Evolutionary conservation across 139 green algal genomes (phyloP).

Genomic region (Gonium pectorale): DNA sequence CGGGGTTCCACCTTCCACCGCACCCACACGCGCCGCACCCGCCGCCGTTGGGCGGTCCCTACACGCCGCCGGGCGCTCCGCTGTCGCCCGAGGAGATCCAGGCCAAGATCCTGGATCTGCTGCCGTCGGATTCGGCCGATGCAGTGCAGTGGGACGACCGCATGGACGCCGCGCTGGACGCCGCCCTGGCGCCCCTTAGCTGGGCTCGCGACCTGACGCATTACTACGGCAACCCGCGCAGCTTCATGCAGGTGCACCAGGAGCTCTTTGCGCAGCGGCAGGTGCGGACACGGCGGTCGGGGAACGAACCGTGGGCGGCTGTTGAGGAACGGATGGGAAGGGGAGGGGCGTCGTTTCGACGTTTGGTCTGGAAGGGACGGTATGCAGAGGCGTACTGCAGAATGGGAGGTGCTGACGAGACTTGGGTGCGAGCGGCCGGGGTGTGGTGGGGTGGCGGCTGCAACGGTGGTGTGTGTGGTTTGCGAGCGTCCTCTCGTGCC

Average conservation of each 20-base stretch:
- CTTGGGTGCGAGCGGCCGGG: too few relatives aligned
- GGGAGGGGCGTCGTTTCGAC: too few relatives aligned
- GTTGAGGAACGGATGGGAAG: too few relatives aligned
- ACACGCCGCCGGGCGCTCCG: neutral
- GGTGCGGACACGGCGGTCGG: neutral
- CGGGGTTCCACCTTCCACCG: constrained; percentile 11
- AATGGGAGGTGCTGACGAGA: too few relatives aligned
- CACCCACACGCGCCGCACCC: constrained; percentile 3
- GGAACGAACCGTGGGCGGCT: too few relatives aligned
- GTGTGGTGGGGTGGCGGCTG: too few relatives aligned
- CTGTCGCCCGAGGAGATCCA: constrained; percentile 27
- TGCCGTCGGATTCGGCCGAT: neutral
- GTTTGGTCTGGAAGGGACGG: too few relatives aligned
- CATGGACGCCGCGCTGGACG: constrained; percentile 23
- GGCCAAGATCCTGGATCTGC: constrained; percentile 37
- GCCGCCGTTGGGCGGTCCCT: neutral
- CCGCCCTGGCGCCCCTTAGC: neutral
- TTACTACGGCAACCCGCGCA: constrained; percentile 13
- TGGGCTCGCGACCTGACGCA: constrained; percentile 22
- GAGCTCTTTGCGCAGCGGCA: constrained; percentile 26
- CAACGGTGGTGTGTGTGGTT: neutral
- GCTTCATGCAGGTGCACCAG: constrained; percentile 20
- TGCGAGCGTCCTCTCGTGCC: neutral
- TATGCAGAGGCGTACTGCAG: too few relatives aligned
- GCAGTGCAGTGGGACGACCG: constrained; percentile 33